phyloP scores from a whole-genome alignment of 257 asterid species.

The Penstemon newberryi region DNA sequence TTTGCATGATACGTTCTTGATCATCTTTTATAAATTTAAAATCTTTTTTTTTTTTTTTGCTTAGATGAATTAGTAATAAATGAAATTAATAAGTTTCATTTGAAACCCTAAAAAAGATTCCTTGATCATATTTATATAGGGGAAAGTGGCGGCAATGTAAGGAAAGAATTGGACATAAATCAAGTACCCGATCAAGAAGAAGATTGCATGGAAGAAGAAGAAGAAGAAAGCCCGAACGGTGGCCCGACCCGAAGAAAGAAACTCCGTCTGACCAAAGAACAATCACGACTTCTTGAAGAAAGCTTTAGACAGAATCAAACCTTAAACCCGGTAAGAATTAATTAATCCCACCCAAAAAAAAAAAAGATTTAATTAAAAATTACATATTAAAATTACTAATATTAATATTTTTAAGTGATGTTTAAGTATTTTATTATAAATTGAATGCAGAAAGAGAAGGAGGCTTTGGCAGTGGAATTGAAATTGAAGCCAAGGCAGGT shows the following conservation, averaged over 20 bases:
- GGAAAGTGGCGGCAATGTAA: constrained; percentile 35
- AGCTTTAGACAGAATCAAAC: constrained; percentile 68
- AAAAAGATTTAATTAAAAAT: not conserved
- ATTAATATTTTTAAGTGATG: not conserved
- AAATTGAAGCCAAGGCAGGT: constrained; percentile 75
- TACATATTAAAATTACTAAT: no score
- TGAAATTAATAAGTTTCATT: no score
- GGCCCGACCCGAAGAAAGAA: constrained; percentile 61
- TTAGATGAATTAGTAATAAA: no score
- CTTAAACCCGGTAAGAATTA: constrained; percentile 55
- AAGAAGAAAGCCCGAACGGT: constrained; percentile 44
- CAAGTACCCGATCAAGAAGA: constrained; percentile 47
- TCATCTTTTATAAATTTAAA: no score
- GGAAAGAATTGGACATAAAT: constrained; percentile 64
- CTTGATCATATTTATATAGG: constrained; percentile 24
- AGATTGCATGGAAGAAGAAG: constrained; percentile 52
- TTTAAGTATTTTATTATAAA: not conserved
- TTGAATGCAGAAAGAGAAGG: constrained; percentile 68
- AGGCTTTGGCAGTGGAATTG: constrained; percentile 58
- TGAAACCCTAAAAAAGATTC: no score
- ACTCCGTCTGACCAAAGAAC: constrained; percentile 70
- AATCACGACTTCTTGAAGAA: constrained; percentile 78
- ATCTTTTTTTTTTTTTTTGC: no score
- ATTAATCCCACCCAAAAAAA: no score
- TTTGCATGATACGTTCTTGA: constrained; percentile 17